Conservation (phyloP, 2,329 filamentous ascomycete genomes). For the Fusarium equiseti region DNA sequence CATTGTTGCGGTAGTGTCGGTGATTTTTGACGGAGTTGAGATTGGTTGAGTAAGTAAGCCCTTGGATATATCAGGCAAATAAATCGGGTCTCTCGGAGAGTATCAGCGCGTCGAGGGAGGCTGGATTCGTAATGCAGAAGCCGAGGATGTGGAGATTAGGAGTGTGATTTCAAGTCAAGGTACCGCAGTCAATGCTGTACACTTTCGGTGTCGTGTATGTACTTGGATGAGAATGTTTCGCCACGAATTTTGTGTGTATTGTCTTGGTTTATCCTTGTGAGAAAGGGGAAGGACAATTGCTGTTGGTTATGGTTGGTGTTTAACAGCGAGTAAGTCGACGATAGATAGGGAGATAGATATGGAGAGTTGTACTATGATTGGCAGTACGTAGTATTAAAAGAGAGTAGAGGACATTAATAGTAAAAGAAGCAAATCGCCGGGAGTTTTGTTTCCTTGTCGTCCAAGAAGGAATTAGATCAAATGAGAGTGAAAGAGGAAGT, state of each 20-base stretch:
- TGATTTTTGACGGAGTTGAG: slow-evolving; percentile 2
- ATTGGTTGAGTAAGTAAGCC: slow-evolving; percentile 5
- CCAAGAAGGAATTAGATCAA: slow-evolving; percentile 44
- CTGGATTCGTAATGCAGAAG: slow-evolving; percentile 24
- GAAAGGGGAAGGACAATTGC: slow-evolving; percentile 34
- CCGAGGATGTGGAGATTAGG: slow-evolving; percentile 38
- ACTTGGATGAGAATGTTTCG: slow-evolving; percentile 25
- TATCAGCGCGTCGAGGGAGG: slow-evolving; percentile 34
- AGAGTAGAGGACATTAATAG: slow-evolving; percentile 40
- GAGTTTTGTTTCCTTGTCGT: slow-evolving; percentile 46
- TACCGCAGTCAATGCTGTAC: slow-evolving; percentile 44
- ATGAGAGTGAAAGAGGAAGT: slow-evolving; percentile 44
- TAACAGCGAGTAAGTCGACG: slow-evolving; percentile 9
- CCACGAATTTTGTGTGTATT: slow-evolving; percentile 27
- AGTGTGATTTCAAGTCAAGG: slow-evolving; percentile 14
- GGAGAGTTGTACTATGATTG: background rate
- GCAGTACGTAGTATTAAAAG: slow-evolving; percentile 37
- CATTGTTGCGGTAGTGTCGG: slow-evolving; percentile 53
- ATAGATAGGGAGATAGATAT: background rate
- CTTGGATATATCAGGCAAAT: slow-evolving; percentile 12
- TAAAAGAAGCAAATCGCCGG: slow-evolving; percentile 45
- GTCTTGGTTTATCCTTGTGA: slow-evolving; percentile 21
- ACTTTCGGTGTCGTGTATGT: slow-evolving; percentile 22
- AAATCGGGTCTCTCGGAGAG: slow-evolving; percentile 26
- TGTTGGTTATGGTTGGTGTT: slow-evolving; percentile 14